These are phyloP conservation scores for Geranium brycei DNA, from an alignment of 345 rosid species.

Conservation along the genomic window DNA sequence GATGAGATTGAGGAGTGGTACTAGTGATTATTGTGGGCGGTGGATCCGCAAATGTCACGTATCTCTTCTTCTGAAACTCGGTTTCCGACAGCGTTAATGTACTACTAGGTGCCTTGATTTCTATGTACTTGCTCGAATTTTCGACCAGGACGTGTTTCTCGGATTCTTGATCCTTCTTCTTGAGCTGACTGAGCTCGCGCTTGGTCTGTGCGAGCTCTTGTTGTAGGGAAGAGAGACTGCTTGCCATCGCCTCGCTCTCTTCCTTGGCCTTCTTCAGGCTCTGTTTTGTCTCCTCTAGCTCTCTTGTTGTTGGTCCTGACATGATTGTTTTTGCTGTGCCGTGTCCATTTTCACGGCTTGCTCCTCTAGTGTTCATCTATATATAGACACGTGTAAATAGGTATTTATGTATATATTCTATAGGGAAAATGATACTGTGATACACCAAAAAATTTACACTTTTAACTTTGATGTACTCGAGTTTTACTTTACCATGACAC, in stretches of 20 bases:
- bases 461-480: no score
- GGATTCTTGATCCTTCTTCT: constrained; percentile 13
- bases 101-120: background rate
- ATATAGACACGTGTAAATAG: background rate
- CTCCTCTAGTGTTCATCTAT: constrained; percentile 29
- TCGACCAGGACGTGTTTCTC: constrained; percentile 18
- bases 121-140: background rate
- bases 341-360: constrained; percentile 14
- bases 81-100: background rate
- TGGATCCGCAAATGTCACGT: constrained; percentile 51
- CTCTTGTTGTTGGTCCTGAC: constrained; percentile 27
- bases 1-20: no score
- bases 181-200: constrained; percentile 45
- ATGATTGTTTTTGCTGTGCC: constrained; percentile 1
- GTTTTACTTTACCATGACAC: no score
- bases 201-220: constrained; percentile 73
- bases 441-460: no score
- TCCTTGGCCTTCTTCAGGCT: constrained; percentile 55
- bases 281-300: constrained; percentile 68
- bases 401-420: no score
- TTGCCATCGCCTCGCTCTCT: constrained; percentile 49
- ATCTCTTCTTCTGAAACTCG: constrained; percentile 56
- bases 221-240: constrained; percentile 38
- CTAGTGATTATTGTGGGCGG: constrained; percentile 18
- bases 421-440: no score